Percentiles rank a stretch among this genome's conserved stretches.
phyloP scores from a whole-genome alignment of 1,284 basidiomycete species.

The Sanghuangporus sanghuang region DNA sequence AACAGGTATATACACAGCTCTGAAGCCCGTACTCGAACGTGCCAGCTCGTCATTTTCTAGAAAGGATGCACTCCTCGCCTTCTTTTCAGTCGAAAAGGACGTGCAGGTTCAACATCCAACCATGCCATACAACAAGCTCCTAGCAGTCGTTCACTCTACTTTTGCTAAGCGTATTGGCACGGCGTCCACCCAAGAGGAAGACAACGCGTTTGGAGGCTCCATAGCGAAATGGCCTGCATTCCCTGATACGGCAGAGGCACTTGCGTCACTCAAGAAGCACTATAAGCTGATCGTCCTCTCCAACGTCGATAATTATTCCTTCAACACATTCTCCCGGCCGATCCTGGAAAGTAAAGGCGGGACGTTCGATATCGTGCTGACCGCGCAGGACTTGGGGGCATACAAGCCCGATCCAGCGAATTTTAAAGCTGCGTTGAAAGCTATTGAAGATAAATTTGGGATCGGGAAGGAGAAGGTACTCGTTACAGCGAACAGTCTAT shows the following conservation, averaged over 20 bases:
- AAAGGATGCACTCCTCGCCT: slow-evolving; percentile 48
- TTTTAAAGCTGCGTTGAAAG: slow-evolving; percentile 45
- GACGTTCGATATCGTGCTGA: slow-evolving; percentile 54
- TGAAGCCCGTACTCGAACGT: slow-evolving; percentile 46
- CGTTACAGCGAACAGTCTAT: slow-evolving; percentile 53
- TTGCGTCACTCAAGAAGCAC: slow-evolving; percentile 49
- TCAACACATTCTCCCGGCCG: slow-evolving; percentile 48
- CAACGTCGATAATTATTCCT: slow-evolving; percentile 65
- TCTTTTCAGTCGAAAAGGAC: slow-evolving; percentile 47
- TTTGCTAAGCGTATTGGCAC: slow-evolving; percentile 29
- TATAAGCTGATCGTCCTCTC: slow-evolving; percentile 69
- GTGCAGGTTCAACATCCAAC: slow-evolving; percentile 52
- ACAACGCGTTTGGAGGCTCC: slow-evolving; percentile 47
- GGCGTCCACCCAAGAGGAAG: slow-evolving; percentile 22
- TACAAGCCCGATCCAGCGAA: slow-evolving; percentile 66
- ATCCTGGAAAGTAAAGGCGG: slow-evolving; percentile 39
- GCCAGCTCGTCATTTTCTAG: slow-evolving; percentile 42
- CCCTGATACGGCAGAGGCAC: slow-evolving; percentile 57
- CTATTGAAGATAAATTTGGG: slow-evolving; percentile 40
- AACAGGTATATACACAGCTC: slow-evolving; percentile 48
- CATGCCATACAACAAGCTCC: slow-evolving; percentile 55
- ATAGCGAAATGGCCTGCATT: slow-evolving; percentile 60
- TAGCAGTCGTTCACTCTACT: slow-evolving; percentile 47
- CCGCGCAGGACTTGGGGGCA: slow-evolving; percentile 59
- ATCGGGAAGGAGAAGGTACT: slow-evolving; percentile 44